phyloP scores from a whole-genome alignment of 352 stramenopile genomes.

The Globisporangium sylvaticum region DNA sequence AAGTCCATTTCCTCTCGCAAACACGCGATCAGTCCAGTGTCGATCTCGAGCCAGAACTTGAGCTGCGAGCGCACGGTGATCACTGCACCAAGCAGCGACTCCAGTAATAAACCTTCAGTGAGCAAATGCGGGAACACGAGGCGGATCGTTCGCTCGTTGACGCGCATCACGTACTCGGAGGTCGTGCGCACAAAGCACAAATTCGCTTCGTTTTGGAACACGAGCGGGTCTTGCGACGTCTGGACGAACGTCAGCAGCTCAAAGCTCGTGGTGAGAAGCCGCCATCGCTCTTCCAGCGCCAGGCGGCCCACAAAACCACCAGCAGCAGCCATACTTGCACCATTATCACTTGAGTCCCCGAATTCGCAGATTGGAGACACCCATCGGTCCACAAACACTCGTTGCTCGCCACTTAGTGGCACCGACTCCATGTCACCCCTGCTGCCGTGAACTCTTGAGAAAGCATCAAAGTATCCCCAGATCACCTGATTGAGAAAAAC shows the following conservation, averaged over 20 bases:
- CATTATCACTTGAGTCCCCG: neutral
- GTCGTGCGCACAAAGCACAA: slow-evolving; percentile 15
- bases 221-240: slow-evolving; percentile 6
- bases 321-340: neutral
- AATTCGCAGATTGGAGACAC: slow-evolving; percentile 10
- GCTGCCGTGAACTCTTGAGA: neutral
- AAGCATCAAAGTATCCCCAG: slow-evolving; percentile 3
- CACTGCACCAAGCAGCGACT: slow-evolving; percentile 5
- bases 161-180: slow-evolving; percentile 14
- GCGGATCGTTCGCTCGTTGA: slow-evolving; percentile 14
- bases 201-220: slow-evolving; percentile 1
- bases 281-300: slow-evolving; percentile 11
- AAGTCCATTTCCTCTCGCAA: slow-evolving; percentile 22
- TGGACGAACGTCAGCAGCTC: slow-evolving; percentile 20
- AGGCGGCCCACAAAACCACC: neutral
- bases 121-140: slow-evolving; percentile 18
- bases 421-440: neutral
- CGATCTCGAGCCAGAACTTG: slow-evolving; percentile 13
- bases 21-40: neutral
- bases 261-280: slow-evolving; percentile 12
- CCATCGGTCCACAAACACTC: neutral
- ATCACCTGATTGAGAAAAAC: neutral
- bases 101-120: neutral
- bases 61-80: slow-evolving; percentile 10
- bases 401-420: slow-evolving; percentile 1